Evolutionary conservation across 1,284 basidiomycete species (phyloP).

Genomic region (Irpex rosettiformis): DNA sequence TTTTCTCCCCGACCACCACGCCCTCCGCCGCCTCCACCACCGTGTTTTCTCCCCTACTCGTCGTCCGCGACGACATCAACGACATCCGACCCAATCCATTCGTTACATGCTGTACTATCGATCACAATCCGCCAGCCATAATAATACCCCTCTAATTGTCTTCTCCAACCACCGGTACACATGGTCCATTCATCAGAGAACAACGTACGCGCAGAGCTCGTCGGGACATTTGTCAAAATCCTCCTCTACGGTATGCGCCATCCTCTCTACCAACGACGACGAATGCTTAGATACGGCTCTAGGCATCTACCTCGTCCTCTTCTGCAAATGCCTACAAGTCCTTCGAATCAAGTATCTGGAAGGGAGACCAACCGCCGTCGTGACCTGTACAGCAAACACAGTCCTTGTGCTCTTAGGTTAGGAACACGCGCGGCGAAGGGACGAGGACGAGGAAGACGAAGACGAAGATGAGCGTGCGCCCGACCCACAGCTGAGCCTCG

Average conservation of each 20-base stretch:
- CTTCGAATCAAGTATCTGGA: slow-evolving; percentile 9
- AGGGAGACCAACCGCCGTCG: slow-evolving; percentile 3
- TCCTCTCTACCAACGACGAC: background rate
- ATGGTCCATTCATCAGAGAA: background rate
- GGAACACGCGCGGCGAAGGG: too few species aligned
- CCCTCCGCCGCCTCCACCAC: background rate
- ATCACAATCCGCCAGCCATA: too few species aligned
- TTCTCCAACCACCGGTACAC: too few species aligned
- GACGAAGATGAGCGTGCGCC: too few species aligned
- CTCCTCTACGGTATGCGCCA: slow-evolving; percentile 10
- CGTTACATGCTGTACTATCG: background rate
- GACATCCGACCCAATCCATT: background rate
- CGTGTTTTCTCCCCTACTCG: background rate
- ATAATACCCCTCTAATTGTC: too few species aligned
- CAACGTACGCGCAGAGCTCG: slow-evolving; percentile 7
- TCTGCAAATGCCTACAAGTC: slow-evolving; percentile 8
- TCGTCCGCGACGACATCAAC: background rate
- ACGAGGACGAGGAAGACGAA: too few species aligned
- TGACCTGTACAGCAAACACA: slow-evolving; percentile 2
- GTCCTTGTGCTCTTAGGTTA: slow-evolving; percentile 9
- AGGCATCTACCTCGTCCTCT: slow-evolving; percentile 12
- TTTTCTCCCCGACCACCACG: background rate
- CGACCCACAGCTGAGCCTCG: too few species aligned
- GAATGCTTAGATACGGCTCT: background rate
- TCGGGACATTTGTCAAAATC: slow-evolving; percentile 11